Base-by-base conservation (phyloP, 1,139 yeast species). In the Lodderomyces theae region DNA sequence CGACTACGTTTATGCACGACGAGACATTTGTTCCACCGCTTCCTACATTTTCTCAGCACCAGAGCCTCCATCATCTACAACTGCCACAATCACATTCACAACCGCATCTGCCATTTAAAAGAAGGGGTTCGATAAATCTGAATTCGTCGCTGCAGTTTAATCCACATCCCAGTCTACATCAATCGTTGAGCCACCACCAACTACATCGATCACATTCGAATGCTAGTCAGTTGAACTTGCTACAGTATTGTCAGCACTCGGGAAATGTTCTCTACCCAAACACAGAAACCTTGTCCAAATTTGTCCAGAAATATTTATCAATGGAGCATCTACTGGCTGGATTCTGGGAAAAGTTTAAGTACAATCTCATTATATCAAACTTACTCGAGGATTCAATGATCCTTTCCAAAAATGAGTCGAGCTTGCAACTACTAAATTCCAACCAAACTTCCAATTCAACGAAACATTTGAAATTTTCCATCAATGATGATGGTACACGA, bases 271-370 rank as follows among this genome's bases (percentile, higher is more conserved):
- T 40, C 5, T 21, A 33, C 3, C 43, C 47, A 7, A 54, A 51
- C 21, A 61, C 65, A 2, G 61, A 52, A 15, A 56, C 56, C 45
- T 53, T 67, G 42, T 38, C 49, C 16, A 57, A 56, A 38, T 68
- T 46, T 48, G 64, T 67, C 26, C 40, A 40, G 15, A 61, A 61
- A 42, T 66, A 67, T 47, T 48, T 68, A 9, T 49, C 56, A 2
- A 40, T 65, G 37, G 49, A 49, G 12, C 34, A 42, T 19, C 35
- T 45, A 50, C 8, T 43, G 5, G 43, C 40, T 12, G 59, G 58
- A 41, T 69, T 69, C 44, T 64, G 70, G 69, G 77, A 72, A 45
- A 61, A 61, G 43, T 67, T 69, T 58, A 70, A 69, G 49, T 72
- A 72, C 49, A 63, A 58, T 45, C 51, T 72, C 28, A 57, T 72